Evolutionary conservation across 345 rosid species (phyloP).

Genomic region (Abelmoschus esculentus): DNA sequence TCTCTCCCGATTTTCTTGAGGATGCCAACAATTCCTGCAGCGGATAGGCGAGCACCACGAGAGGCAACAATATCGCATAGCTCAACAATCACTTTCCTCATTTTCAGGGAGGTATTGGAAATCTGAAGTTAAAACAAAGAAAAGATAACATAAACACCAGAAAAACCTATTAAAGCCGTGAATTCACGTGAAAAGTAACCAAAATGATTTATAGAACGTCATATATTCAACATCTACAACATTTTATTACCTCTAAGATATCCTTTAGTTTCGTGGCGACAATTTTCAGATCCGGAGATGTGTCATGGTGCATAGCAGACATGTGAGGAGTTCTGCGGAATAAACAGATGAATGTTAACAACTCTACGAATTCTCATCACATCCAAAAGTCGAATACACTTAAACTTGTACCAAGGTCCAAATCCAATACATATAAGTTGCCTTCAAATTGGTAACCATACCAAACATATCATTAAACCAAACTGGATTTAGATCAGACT

Average conservation of each 20-base stretch:
- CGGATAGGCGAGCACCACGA: conserved; percentile 66
- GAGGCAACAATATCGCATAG: conserved; percentile 56
- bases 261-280: conserved; percentile 54
- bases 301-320: conserved; percentile 74
- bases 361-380: too few species aligned
- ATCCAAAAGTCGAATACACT: too few species aligned
- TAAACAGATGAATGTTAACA: conserved; percentile 9
- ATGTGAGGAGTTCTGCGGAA: conserved; percentile 57
- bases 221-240: not conserved
- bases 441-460: too few species aligned
- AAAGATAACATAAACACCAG: conserved; percentile 2
- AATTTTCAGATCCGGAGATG: conserved; percentile 58
- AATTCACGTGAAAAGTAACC: not conserved
- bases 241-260: conserved; percentile 53
- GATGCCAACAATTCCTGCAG: conserved; percentile 64
- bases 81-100: conserved; percentile 46
- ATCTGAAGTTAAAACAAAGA: conserved; percentile 30
- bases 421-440: too few species aligned
- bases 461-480: too few species aligned
- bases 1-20: conserved; percentile 70
- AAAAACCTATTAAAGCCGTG: not conserved
- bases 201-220: not conserved
- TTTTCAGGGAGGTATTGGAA: conserved; percentile 47
- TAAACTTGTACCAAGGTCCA: too few species aligned
- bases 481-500: too few species aligned